A percentile compares a stretch with the other conserved stretches of the same genome.
phyloP scores from a whole-genome alignment of 495 filamentous ascomycete species.

The Penicillium odoratum region DNA sequence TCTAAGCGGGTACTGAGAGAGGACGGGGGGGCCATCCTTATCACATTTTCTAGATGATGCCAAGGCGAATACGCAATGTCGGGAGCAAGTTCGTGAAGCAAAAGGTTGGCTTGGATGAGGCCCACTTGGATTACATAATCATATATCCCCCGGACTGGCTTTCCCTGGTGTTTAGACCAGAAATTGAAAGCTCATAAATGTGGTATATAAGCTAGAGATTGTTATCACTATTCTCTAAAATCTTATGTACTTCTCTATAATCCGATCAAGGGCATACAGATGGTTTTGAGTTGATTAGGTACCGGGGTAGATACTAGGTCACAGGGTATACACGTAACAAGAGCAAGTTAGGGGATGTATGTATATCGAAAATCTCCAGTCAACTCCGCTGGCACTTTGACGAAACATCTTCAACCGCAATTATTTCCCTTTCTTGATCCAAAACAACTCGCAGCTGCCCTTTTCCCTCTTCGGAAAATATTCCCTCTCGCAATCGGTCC shows the following conservation, averaged over 20 bases:
- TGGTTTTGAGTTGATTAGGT: too few species aligned
- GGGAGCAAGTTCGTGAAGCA: background rate
- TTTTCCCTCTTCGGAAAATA: conserved; percentile 5
- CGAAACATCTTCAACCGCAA: background rate
- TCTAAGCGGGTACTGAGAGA: conserved; percentile 18
- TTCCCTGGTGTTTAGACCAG: too few species aligned
- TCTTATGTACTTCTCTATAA: too few species aligned
- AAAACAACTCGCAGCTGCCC: conserved; percentile 18
- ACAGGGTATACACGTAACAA: too few species aligned
- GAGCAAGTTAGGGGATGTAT: too few species aligned
- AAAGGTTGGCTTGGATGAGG: background rate
- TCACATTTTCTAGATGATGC: conserved; percentile 8
- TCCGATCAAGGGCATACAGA: too few species aligned
- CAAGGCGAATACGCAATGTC: background rate
- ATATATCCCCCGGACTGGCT: background rate
- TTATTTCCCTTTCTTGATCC: conserved; percentile 11
- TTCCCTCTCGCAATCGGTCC: conserved; percentile 9
- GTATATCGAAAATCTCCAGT: background rate
- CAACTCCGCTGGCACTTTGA: background rate
- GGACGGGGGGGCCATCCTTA: conserved; percentile 22
- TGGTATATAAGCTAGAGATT: too few species aligned
- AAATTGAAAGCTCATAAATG: too few species aligned
- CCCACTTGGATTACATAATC: background rate
- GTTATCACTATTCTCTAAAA: too few species aligned
- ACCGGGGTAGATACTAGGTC: too few species aligned